Evolutionary conservation across 2,329 filamentous ascomycete genomes (phyloP), one percentile per base, ranked within the genome.

Genomic region (Teratosphaeria viscida): DNA sequence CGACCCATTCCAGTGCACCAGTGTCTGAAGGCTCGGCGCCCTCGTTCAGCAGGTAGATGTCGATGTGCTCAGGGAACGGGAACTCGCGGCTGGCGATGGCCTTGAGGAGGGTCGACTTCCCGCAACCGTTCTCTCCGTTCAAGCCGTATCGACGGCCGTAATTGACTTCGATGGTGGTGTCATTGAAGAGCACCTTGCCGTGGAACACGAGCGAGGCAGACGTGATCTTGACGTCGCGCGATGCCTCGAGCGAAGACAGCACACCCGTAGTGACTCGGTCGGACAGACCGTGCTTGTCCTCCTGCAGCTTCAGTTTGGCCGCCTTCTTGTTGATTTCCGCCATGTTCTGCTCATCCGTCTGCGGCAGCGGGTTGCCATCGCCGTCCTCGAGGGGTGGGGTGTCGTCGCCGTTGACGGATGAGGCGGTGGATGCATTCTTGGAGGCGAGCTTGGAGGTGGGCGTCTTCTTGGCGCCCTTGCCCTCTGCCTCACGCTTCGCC

Each of bases 241-340:
- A 95, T 67, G 89, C 82, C 64, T 83, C 77, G 64, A 92, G 85
- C 53, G 94, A 99, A 43, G 92, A 82, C 63, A 99, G 81, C 59
- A 99, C 94, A 84, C 94, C 94, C 62, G 94, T 99, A 62, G 95
- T 99, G 75, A 99, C 94, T 76, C 94, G 89, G 78, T 99, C 94
- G 14, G 94, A 97, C 66, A 99, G 82, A 72, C 94, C 94, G 74
- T 95, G 85, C 79, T 95, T 89, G 79, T 99, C 94, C 83, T 96
- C 88, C 80, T 99, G 95, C 58, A 92, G 82, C 53, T 89, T 86
- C 67, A 99, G 83, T 74, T 91, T 91, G 80, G 91, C 88, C 65
- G 96, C 86, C 80, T 92, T 90, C 68, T 86, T 84, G 68, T 81
- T 82, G 61, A 60, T 19, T 27, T 60, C 27, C 10, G 56, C 56